phyloP scores from a whole-genome alignment of 192 early-diverging fungal species.

The Polychytrium aggregatum region DNA sequence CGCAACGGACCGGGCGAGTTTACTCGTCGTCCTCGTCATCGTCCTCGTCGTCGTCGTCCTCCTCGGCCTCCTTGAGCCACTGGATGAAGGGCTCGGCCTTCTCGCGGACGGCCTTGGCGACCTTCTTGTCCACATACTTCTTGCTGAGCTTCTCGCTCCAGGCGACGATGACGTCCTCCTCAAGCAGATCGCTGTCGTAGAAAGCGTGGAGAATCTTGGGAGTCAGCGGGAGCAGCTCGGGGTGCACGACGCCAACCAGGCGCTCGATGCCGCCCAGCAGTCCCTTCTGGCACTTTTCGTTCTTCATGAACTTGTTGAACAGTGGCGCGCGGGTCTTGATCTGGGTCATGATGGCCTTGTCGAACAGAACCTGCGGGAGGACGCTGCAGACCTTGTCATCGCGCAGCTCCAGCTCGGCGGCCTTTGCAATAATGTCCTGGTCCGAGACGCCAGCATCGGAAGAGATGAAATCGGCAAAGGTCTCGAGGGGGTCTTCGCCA shows the following conservation, averaged over 20 bases:
- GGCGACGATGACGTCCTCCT: conserved; percentile 77
- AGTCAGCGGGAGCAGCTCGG: conserved; percentile 42
- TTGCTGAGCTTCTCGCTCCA: conserved; percentile 81
- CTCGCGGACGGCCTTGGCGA: conserved; percentile 69
- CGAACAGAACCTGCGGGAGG: conserved; percentile 73
- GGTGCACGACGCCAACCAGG: conserved; percentile 52
- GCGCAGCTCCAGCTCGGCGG: conserved; percentile 63
- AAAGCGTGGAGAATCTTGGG: conserved; percentile 75
- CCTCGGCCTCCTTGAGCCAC: conserved; percentile 83
- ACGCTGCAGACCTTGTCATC: conserved; percentile 73
- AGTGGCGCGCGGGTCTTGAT: conserved; percentile 59
- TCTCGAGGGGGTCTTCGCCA: conserved; percentile 58
- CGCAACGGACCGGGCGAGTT: too few species aligned
- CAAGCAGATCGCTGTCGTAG: conserved; percentile 83
- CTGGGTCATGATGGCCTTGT: conserved; percentile 42
- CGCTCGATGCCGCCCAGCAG: conserved; percentile 87
- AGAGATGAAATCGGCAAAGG: conserved; percentile 64
- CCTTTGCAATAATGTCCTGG: conserved; percentile 55
- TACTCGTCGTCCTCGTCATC: conserved; percentile 12
- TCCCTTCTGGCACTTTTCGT: conserved; percentile 77
- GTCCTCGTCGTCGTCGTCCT: conserved; percentile 45
- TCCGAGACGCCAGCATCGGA: conserved; percentile 41
- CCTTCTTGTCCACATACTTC: conserved; percentile 75
- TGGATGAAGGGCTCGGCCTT: conserved; percentile 79
- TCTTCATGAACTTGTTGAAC: conserved; percentile 60